These are phyloP conservation scores for Neospermospora avenae DNA, from an alignment of 2,329 filamentous ascomycete species.

Conservation along the genomic window DNA sequence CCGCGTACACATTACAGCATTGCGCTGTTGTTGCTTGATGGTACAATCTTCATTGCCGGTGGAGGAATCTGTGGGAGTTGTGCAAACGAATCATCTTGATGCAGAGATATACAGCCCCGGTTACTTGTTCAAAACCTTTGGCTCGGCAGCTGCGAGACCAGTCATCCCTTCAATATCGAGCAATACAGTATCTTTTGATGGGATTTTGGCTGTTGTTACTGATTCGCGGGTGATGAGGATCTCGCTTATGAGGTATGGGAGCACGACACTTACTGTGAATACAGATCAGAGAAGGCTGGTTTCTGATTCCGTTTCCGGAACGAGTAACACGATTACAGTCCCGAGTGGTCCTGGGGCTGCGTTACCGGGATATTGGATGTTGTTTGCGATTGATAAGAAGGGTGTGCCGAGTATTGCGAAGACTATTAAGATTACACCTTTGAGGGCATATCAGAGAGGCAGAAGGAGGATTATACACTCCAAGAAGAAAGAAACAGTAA, in stretches of 20 bases:
- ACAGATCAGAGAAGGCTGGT: conserved; percentile 55
- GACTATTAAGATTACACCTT: not conserved
- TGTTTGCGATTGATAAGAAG: not conserved
- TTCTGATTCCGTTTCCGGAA: conserved; percentile 29
- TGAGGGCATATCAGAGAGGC: not conserved
- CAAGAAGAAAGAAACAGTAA: no score
- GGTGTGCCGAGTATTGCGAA: conserved; percentile 6
- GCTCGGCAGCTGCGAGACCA: conserved; percentile 41
- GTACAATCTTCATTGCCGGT: conserved; percentile 47
- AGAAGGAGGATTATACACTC: no score
- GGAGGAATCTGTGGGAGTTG: conserved; percentile 45
- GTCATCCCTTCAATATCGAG: conserved; percentile 34
- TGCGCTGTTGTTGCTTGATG: conserved; percentile 48
- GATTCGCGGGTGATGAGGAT: not conserved
- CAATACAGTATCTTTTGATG: not conserved
- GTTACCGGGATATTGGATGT: conserved; percentile 4
- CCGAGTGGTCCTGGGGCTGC: conserved; percentile 1
- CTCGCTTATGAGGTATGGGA: conserved; percentile 44
- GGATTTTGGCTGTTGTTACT: not conserved
- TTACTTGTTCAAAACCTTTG: conserved; percentile 49
- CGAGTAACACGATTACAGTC: not conserved
- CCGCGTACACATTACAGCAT: conserved; percentile 44
- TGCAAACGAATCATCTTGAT: conserved; percentile 49
- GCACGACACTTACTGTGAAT: conserved; percentile 53
- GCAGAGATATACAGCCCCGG: conserved; percentile 53